These are phyloP conservation scores for Solanum phureja DNA, from an alignment of 257 asterid species.

Conservation along the genomic window DNA sequence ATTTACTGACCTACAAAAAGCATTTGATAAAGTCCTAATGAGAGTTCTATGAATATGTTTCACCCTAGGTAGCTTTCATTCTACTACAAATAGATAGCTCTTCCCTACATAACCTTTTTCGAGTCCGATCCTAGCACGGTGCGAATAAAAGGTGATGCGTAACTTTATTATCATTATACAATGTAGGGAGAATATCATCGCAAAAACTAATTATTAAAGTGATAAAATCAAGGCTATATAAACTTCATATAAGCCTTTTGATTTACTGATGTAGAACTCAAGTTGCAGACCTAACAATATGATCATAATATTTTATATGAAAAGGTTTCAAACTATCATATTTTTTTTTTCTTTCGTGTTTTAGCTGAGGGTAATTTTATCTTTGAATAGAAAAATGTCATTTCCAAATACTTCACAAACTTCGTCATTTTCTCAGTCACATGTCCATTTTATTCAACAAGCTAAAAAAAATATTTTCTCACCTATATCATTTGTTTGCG, in stretches of 20 bases:
- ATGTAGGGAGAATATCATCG: not conserved
- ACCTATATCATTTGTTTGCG: too few species aligned
- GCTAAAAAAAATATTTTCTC: not conserved
- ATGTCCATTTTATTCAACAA: not conserved
- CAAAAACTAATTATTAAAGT: not conserved
- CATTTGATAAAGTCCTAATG: too few species aligned
- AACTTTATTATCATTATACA: too few species aligned
- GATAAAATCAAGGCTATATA: not conserved
- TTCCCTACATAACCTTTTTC: not conserved
- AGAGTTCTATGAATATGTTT: not conserved
- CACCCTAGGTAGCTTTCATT: not conserved
- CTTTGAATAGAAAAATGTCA: not conserved
- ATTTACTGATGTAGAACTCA: not conserved
- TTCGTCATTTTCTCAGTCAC: not conserved
- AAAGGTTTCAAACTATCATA: not conserved
- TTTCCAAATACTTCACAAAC: not conserved
- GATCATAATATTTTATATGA: not conserved
- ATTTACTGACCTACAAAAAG: not conserved
- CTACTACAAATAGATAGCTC: not conserved
- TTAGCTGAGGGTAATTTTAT: not conserved
- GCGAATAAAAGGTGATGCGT: not conserved
- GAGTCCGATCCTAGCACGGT: accelerated
- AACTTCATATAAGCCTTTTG: not conserved
- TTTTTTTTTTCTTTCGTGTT: not conserved
- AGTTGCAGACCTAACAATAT: not conserved